Conservation (phyloP, 441 rosid species). For the Aleurites moluccanus region DNA sequence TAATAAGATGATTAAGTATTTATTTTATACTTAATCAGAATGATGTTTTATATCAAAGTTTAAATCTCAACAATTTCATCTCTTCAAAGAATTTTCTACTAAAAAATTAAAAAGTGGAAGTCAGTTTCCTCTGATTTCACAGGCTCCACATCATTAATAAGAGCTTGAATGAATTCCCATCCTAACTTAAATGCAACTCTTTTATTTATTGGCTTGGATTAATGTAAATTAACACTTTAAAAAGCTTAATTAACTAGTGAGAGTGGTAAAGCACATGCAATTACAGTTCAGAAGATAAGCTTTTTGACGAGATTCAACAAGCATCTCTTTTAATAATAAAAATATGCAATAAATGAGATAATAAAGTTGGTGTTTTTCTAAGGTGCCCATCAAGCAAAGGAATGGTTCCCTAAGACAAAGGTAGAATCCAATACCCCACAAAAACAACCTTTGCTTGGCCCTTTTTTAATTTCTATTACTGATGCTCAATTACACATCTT, state of each 20-base stretch:
- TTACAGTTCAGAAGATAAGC: conserved; percentile 9
- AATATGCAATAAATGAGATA: not conserved
- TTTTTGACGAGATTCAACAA: conserved; percentile 6
- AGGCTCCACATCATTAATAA: conserved; percentile 19
- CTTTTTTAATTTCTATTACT: not conserved
- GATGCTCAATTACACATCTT: conserved; percentile 1
- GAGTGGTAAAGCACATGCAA: conserved; percentile 26
- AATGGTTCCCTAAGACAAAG: conserved; percentile 18
- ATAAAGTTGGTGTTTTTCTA: not conserved
- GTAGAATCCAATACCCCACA: conserved; percentile 19
- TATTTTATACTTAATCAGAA: too few species aligned
- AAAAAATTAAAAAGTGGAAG: too few species aligned
- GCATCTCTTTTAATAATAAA: not conserved
- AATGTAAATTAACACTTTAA: not conserved
- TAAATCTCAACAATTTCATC: too few species aligned
- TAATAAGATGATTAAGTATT: too few species aligned
- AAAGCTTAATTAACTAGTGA: not conserved
- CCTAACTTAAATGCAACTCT: conserved; percentile 16
- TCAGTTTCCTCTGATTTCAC: conserved; percentile 8
- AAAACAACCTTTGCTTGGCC: not conserved
- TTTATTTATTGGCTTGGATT: not conserved
- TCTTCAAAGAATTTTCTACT: too few species aligned
- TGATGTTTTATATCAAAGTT: too few species aligned
- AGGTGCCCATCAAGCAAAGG: conserved; percentile 21
- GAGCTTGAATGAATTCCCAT: conserved; percentile 4